phyloP scores from a whole-genome alignment of 768 basidiomycete species.

The Macrocybe gigantea region DNA sequence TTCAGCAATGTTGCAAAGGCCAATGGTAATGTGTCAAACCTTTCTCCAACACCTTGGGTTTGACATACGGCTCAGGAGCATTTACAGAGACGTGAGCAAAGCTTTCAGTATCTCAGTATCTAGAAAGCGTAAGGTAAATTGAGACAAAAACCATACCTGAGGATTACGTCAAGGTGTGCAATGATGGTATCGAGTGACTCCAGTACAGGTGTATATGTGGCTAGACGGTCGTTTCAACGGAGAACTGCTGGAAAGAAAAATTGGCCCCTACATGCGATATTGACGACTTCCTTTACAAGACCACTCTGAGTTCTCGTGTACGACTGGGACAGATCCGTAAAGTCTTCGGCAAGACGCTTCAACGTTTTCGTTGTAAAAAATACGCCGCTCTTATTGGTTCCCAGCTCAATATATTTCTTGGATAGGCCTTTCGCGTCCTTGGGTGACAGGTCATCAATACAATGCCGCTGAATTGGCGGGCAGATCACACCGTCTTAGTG shows the following conservation, averaged over 20 bases:
- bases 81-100: conserved; percentile 89
- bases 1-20: not conserved
- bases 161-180: conserved; percentile 87
- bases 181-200: conserved; percentile 79
- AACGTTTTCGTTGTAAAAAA: conserved; percentile 82
- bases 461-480: not conserved
- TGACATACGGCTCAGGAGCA: conserved; percentile 84
- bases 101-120: conserved; percentile 31
- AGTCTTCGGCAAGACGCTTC: conserved; percentile 67
- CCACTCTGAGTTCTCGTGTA: conserved; percentile 75
- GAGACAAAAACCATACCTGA: conserved; percentile 51
- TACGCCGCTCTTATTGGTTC: conserved; percentile 79
- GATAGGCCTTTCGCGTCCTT: conserved; percentile 78
- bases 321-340: conserved; percentile 54
- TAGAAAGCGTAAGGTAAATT: not conserved
- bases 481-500: conserved; percentile 75
- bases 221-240: conserved; percentile 31
- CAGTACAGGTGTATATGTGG: conserved; percentile 86
- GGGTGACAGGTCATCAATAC: not conserved
- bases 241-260: not conserved
- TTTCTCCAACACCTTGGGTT: conserved; percentile 73
- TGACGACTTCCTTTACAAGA: conserved; percentile 89
- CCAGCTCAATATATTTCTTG: conserved; percentile 76
- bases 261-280: conserved; percentile 72
- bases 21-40: conserved; percentile 36